These are phyloP conservation scores for Atalantia buxifolia DNA, from an alignment of 345 rosid genomes.

Conservation along the genomic window DNA sequence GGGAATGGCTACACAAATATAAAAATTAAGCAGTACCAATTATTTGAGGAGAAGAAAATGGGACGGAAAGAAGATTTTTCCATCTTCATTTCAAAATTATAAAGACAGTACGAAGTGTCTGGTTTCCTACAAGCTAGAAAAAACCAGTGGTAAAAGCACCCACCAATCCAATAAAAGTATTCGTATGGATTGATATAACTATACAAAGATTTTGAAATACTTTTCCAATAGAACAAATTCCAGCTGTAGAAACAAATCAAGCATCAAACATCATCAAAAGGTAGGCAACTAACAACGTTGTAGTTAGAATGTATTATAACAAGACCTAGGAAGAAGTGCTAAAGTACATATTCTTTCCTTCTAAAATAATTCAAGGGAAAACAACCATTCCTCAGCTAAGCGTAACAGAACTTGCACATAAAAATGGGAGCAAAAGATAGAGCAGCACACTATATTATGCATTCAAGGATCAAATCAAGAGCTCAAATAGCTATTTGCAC, in stretches of 20 bases:
- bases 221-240: neutral
- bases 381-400: neutral
- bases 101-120: neutral
- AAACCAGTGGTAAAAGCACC: neutral
- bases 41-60: neutral
- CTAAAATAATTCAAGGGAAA: neutral
- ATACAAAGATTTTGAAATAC: neutral
- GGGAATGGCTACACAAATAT: slow-evolving; percentile 41
- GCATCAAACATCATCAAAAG: neutral
- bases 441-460: neutral
- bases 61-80: neutral
- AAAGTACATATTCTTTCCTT: neutral
- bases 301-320: neutral
- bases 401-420: neutral
- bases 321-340: neutral
- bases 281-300: neutral
- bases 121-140: neutral
- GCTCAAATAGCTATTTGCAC: neutral
- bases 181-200: neutral
- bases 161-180: neutral
- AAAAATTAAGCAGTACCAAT: slow-evolving; percentile 2
- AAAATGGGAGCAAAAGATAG: neutral
- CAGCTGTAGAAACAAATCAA: neutral
- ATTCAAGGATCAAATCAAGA: neutral
- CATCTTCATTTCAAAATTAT: neutral